Conservation (phyloP, 164 flowering plant species). For the Amborella trichopoda region DNA sequence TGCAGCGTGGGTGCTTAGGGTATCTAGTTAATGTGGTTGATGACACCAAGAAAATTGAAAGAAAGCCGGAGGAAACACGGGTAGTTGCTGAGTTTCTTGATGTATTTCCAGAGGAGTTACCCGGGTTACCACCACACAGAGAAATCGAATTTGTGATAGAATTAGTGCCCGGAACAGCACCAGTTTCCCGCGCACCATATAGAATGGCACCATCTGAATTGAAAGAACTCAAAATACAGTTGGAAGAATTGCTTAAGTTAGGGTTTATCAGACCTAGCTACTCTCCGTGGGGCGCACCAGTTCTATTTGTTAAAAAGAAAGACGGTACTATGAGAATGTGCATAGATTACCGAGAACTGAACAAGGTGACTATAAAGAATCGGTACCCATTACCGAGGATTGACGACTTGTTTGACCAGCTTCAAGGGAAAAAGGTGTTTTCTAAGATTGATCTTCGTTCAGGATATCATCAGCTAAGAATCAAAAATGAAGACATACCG, state of each 20-base stretch:
- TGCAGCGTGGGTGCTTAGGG: background rate
- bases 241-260: background rate
- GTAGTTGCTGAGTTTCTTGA: too few species aligned
- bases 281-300: background rate
- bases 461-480: background rate
- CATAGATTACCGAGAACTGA: background rate
- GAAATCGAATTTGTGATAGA: background rate
- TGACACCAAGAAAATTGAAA: too few species aligned
- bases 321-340: background rate
- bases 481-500: background rate
- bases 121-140: background rate
- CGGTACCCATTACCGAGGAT: background rate
- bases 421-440: background rate
- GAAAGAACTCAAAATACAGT: background rate
- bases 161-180: background rate
- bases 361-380: background rate
- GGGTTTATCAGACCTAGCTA: background rate
- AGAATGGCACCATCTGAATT: background rate
- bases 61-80: too few species aligned
- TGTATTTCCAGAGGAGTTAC: too few species aligned
- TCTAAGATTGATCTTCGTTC: background rate
- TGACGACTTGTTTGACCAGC: background rate
- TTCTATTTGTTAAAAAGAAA: background rate
- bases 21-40: too few species aligned
- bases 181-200: background rate